Evolutionary conservation across 371 early-diverging fungal genomes (phyloP).

Genomic region (Dichotomocladium elegans): DNA sequence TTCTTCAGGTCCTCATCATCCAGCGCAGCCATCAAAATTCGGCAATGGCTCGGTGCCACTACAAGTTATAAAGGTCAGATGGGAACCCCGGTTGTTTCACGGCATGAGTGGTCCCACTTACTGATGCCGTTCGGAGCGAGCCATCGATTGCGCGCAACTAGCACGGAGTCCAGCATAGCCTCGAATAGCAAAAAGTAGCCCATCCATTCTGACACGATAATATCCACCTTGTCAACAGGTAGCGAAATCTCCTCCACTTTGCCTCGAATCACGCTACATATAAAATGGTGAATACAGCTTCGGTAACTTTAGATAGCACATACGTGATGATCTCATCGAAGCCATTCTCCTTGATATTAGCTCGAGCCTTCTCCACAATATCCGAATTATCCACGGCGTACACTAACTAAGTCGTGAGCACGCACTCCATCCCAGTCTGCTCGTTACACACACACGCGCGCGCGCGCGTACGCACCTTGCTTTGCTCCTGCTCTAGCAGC

Average conservation of each 20-base stretch:
- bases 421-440: too few species aligned
- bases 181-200: slow-evolving; percentile 87
- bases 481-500: slow-evolving; percentile 82
- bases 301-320: slow-evolving; percentile 2
- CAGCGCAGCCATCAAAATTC: slow-evolving; percentile 71
- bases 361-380: slow-evolving; percentile 79
- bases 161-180: slow-evolving; percentile 87
- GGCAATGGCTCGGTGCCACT: slow-evolving; percentile 77
- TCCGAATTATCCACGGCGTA: slow-evolving; percentile 84
- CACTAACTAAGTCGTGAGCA: too few species aligned
- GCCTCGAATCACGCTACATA: slow-evolving; percentile 59
- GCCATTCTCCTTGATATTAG: slow-evolving; percentile 76
- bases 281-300: too few species aligned
- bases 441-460: too few species aligned
- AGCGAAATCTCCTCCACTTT: slow-evolving; percentile 82
- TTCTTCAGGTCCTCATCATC: slow-evolving; percentile 80
- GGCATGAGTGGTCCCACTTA: slow-evolving; percentile 20
- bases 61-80: not conserved
- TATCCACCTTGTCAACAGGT: slow-evolving; percentile 79
- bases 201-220: slow-evolving; percentile 93
- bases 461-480: too few species aligned
- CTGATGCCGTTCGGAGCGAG: slow-evolving; percentile 64
- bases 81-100: too few species aligned
- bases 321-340: slow-evolving; percentile 68
- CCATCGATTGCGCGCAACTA: slow-evolving; percentile 80